Evolutionary conservation across 2,329 filamentous ascomycete species (phyloP), one percentile per base, ranked within the genome.

Genomic region (Botrytis squamosa): DNA sequence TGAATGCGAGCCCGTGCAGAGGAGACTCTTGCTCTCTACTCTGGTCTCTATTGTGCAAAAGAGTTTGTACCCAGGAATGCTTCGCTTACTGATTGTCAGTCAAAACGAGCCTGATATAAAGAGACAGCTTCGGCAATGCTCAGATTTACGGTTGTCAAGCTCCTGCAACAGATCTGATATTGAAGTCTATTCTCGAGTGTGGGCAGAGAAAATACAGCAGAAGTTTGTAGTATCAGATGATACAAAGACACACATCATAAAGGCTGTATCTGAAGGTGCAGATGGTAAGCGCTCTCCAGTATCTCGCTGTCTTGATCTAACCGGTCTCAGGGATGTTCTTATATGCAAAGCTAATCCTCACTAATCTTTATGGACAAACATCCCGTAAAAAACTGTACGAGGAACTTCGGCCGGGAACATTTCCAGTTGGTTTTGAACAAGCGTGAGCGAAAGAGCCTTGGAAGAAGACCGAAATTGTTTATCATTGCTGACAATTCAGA

Each of bases 21-120:
- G 82, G 49, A 81, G 80, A 65, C 72, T 79, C 25, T 79, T 84
- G 22, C 44, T 81, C 18, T 71, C 73, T 22, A 82, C 79, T 74
- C 81, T 84, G 49, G 76, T 60, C 36, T 70, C 66, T 10, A 76
- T 66, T 33, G 68, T 68, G 57, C 75, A 71, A 65, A 36, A 40
- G 4, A 25, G 74, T 57, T 42, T 65, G 73, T 14, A 76, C 57
- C 74, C 73, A 44, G 74, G 78, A 33, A 76, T 75, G 38, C 40
- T 80, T 66, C 77, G 81, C 49, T 75, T 82, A 68, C 74, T 82
- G 44, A 78, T 84, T 55, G 74, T 84, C 38, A 84, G 83, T 52
- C 83, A 83, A 65, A 78, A 82, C 60, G 81, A 82, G 38, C 72
- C 74, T 0, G 75, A 80, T 44, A 82, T 82, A 14, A 74, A 76